A percentile compares a stretch with the other conserved stretches of the same genome.
phyloP scores from a whole-genome alignment of 352 stramenopile species.

The Globisporangium echinulatum region DNA sequence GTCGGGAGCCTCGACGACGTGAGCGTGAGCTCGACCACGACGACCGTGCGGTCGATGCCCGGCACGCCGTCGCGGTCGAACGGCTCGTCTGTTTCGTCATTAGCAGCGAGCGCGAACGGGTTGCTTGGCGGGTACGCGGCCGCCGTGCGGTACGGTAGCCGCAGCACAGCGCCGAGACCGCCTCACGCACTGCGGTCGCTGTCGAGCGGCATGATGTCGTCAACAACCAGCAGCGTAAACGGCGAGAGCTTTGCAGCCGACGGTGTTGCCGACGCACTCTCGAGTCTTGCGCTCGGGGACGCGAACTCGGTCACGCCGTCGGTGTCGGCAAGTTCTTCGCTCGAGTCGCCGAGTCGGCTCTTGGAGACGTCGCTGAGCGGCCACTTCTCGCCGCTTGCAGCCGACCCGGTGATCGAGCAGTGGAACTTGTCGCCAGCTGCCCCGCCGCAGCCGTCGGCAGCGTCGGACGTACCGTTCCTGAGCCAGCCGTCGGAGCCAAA shows the following conservation, averaged over 20 bases:
- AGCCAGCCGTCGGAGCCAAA: conserved; percentile 35
- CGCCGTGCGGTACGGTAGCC: conserved; percentile 63
- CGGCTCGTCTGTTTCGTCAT: conserved; percentile 22
- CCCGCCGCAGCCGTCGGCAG: conserved; percentile 25
- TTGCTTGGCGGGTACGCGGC: conserved; percentile 72
- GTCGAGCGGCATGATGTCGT: conserved; percentile 20
- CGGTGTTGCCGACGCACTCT: conserved; percentile 61
- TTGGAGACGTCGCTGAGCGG: conserved; percentile 26
- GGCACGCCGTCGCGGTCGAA: conserved; percentile 48
- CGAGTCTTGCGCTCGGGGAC: conserved; percentile 60
- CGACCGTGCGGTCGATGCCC: conserved; percentile 47
- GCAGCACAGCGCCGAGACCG: conserved; percentile 30
- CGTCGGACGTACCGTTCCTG: conserved; percentile 33
- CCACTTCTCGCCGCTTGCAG: conserved; percentile 45
- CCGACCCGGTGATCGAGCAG: conserved; percentile 71
- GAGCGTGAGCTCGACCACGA: conserved; percentile 35
- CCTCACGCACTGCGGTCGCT: conserved; percentile 7
- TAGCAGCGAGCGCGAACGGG: conserved; percentile 29
- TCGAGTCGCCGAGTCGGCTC: conserved; percentile 47
- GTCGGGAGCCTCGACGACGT: conserved; percentile 69
- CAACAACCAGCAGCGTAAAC: conserved; percentile 21
- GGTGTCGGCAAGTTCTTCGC: conserved; percentile 44
- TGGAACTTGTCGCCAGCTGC: conserved; percentile 68
- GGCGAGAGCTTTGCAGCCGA: conserved; percentile 28
- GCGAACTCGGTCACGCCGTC: conserved; percentile 30